Conservation (phyloP, 2,329 filamentous ascomycete species). For the Colletotrichum viniferum region DNA sequence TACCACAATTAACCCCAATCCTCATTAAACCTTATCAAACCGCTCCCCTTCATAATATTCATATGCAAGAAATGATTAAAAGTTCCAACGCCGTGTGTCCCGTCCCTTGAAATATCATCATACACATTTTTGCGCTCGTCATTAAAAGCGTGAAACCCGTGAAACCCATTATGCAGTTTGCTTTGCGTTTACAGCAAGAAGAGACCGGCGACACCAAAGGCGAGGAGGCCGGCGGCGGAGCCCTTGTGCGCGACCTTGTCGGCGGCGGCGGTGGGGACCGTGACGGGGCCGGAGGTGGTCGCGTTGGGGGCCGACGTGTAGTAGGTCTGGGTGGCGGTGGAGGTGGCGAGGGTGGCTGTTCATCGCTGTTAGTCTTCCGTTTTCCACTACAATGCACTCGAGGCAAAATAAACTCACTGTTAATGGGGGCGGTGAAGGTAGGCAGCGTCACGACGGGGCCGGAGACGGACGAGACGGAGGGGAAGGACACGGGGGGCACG, state of each 20-base stretch:
- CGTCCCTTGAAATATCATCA: neutral
- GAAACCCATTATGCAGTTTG: neutral
- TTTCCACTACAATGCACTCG: too few species aligned
- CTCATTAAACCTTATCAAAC: neutral
- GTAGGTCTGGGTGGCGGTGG: slow-evolving; percentile 11
- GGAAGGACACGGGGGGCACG: neutral
- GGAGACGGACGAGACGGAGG: neutral
- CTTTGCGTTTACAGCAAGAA: slow-evolving; percentile 32
- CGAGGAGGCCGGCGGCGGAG: slow-evolving; percentile 38
- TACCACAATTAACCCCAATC: neutral
- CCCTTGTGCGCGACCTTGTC: slow-evolving; percentile 28
- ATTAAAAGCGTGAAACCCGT: neutral
- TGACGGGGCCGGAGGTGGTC: slow-evolving; percentile 28
- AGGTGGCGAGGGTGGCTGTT: slow-evolving; percentile 9
- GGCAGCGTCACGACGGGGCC: slow-evolving; percentile 4
- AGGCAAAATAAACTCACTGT: neutral
- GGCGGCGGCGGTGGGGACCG: slow-evolving; percentile 34
- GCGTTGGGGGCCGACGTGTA: slow-evolving; percentile 27
- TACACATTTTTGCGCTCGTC: neutral
- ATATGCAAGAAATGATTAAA: neutral
- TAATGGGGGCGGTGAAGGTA: neutral
- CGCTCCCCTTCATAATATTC: neutral
- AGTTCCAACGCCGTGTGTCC: slow-evolving; percentile 1
- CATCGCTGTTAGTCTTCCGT: neutral
- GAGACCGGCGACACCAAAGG: slow-evolving; percentile 40